These are phyloP conservation scores for Cladosporium sp. DNA, from an alignment of 2,329 filamentous ascomycete genomes.

Conservation along the genomic window DNA sequence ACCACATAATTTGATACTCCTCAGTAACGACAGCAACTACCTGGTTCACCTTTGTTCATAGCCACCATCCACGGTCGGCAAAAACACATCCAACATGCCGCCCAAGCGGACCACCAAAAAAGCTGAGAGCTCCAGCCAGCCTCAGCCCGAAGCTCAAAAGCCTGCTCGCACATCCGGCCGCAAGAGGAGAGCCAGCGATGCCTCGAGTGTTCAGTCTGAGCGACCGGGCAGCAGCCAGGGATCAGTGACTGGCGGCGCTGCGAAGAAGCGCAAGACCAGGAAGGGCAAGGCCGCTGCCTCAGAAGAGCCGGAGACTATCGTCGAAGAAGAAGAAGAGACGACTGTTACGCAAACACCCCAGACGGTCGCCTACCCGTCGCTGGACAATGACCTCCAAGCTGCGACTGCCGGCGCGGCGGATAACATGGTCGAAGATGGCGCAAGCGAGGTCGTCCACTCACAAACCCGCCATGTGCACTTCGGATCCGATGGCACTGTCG, in stretches of 20 bases:
- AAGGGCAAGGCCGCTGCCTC: conserved; percentile 17
- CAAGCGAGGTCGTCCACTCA: conserved; percentile 14
- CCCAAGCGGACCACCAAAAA: conserved; percentile 20
- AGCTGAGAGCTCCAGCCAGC: conserved; percentile 14
- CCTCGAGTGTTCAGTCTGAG: conserved; percentile 19
- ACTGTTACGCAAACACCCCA: conserved; percentile 9
- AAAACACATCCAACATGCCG: conserved; percentile 16
- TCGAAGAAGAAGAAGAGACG: conserved; percentile 23
- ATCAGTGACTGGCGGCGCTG: conserved; percentile 12
- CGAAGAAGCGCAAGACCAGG: conserved; percentile 20
- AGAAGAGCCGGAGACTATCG: conserved; percentile 22
- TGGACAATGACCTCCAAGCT: conserved; percentile 10
- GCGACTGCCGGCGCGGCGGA: conserved; percentile 13
- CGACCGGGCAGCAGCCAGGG: conserved; percentile 20
- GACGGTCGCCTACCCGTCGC: conserved; percentile 2
- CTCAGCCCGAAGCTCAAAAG: conserved; percentile 14
- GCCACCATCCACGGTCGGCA: not conserved
- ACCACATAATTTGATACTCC: not conserved
- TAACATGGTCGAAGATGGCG: conserved; percentile 13
- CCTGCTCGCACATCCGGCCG: conserved; percentile 17
- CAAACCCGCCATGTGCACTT: conserved; percentile 27
- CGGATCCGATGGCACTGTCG: conserved; percentile 17
- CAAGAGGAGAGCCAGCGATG: conserved; percentile 25
- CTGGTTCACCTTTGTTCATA: not conserved
- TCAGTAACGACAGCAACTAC: not conserved